Evolutionary conservation across 2,329 filamentous ascomycete genomes (phyloP), one percentile per base, ranked within the genome.

Genomic region (Penicillium paneum): DNA sequence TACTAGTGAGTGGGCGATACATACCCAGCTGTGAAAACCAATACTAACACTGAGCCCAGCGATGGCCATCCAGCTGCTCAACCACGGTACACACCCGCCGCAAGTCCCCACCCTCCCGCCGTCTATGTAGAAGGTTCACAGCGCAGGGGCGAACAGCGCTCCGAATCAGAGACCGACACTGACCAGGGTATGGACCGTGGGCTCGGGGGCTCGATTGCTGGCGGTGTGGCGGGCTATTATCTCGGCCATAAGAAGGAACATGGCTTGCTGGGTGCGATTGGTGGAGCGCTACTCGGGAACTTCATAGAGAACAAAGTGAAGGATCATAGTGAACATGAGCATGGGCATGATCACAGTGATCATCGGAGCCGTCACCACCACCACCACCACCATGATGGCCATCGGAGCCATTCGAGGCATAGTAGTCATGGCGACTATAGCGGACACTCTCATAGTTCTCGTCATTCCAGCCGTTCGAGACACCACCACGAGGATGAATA

Each of bases 171-270:
- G 5, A 43, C 38, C 24, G 58, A 57, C 34, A 62, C 45, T 26
- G 63, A 62, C 24, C 63, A 56, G 45, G 80, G 77, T 26, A 52
- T 52, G 45, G 83, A 85, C 57, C 79, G 83, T 52, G 83, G 82
- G 35, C 71, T 85, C 5, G 78, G 81, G 63, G 81, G 83, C 43
- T 78, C 82, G 3, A 68, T 84, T 4, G 79, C 78, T 13, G 83
- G 83, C 40, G 82, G 80, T 40, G 75, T 81, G 3, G 80, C 82
- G 4, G 83, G 83, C 1, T 79, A 79, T 58, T 79, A 80, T 58
- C 72, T 81, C 6, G 83, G 83, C 17, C 82, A 83, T 67, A 75
- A 81, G 60, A 79, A 76, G 21, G 74, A 80, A n/a, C 81, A 83
- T 60, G 81, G 81, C 3, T 70, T 86, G 29, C 67, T 86, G 10